These are phyloP conservation scores for Verticillium zaregamsianum DNA, from an alignment of 2,329 filamentous ascomycete species.

Conservation along the genomic window DNA sequence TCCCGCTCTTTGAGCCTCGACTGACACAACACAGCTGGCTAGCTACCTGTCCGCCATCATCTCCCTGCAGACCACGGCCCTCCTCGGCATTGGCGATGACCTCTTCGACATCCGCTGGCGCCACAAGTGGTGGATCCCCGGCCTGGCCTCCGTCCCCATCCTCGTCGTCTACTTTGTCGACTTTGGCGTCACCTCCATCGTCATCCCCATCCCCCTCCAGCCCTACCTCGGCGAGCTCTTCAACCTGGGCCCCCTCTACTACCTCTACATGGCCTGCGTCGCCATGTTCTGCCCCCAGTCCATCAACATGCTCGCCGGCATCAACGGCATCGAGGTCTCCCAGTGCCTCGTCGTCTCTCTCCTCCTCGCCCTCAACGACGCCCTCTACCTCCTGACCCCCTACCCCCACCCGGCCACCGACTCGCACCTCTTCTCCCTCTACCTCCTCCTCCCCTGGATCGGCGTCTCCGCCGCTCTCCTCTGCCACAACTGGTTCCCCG, in stretches of 20 bases:
- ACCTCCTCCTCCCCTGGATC: slow-evolving; percentile 89
- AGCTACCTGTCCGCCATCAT: slow-evolving; percentile 93
- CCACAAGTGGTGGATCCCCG: slow-evolving; percentile 97
- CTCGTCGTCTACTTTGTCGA: slow-evolving; percentile 98
- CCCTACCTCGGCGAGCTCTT: slow-evolving; percentile 81
- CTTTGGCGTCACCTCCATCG: slow-evolving; percentile 93
- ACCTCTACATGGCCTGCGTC: slow-evolving; percentile 92
- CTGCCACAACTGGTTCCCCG: slow-evolving; percentile 93
- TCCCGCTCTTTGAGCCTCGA: neutral
- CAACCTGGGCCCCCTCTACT: slow-evolving; percentile 81
- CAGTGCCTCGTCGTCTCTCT: slow-evolving; percentile 89
- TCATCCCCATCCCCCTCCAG: slow-evolving; percentile 81
- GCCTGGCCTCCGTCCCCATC: slow-evolving; percentile 87
- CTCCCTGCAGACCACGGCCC: slow-evolving; percentile 83
- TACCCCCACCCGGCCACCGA: slow-evolving; percentile 93
- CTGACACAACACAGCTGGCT: slow-evolving; percentile 59
- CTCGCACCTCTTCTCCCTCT: slow-evolving; percentile 93
- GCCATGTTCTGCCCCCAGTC: slow-evolving; percentile 98
- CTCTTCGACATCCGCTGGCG: slow-evolving; percentile 98
- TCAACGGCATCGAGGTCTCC: slow-evolving; percentile 95
- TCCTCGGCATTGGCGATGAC: slow-evolving; percentile 92
- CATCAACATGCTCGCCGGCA: slow-evolving; percentile 99
- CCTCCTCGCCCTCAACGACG: slow-evolving; percentile 81
- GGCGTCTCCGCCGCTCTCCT: slow-evolving; percentile 85
- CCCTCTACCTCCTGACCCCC: slow-evolving; percentile 76